Evolutionary conservation across 768 basidiomycete genomes (phyloP).

Genomic region (Boletus pseudo-olivaceus): DNA sequence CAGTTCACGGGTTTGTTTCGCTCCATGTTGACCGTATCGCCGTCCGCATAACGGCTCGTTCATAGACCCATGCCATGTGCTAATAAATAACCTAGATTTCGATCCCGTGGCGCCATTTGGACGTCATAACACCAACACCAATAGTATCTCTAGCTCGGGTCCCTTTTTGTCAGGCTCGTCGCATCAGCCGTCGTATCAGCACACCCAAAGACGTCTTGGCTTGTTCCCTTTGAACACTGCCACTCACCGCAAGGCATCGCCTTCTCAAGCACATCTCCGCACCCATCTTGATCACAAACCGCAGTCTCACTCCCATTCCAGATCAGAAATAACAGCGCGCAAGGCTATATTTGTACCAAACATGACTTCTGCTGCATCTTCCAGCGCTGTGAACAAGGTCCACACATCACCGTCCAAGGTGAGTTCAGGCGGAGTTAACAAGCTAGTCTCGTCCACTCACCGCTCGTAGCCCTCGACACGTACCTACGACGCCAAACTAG

Average conservation of each 20-base stretch:
- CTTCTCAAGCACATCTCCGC: constrained; percentile 22
- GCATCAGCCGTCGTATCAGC: constrained; percentile 30
- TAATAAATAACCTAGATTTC: constrained; percentile 16
- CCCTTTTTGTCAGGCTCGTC: constrained; percentile 11
- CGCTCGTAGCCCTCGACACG: constrained; percentile 53
- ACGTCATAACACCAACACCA: constrained; percentile 10
- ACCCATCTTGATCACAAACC: constrained; percentile 31
- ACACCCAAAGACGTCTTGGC: constrained; percentile 29
- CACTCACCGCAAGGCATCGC: constrained; percentile 34
- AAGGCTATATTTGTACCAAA: constrained; percentile 11
- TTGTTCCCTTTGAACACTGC: constrained; percentile 36
- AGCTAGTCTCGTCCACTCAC: constrained; percentile 6
- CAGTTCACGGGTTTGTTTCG: constrained; percentile 19
- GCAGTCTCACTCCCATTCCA: constrained; percentile 39
- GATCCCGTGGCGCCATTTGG: constrained; percentile 2
- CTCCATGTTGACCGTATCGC: constrained; percentile 5
- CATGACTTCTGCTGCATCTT: constrained; percentile 29
- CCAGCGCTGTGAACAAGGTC: constrained; percentile 25
- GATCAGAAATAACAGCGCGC: constrained; percentile 31
- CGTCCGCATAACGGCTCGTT: constrained; percentile 3
- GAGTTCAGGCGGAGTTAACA: constrained; percentile 22
- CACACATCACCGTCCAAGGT: constrained; percentile 36
- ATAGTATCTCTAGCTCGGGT: constrained; percentile 7
- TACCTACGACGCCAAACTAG: constrained; percentile 76
- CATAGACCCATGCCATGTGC: not conserved